Conservation (phyloP, 2,329 filamentous ascomycete genomes). For the Gaeumannomyces sp. region DNA sequence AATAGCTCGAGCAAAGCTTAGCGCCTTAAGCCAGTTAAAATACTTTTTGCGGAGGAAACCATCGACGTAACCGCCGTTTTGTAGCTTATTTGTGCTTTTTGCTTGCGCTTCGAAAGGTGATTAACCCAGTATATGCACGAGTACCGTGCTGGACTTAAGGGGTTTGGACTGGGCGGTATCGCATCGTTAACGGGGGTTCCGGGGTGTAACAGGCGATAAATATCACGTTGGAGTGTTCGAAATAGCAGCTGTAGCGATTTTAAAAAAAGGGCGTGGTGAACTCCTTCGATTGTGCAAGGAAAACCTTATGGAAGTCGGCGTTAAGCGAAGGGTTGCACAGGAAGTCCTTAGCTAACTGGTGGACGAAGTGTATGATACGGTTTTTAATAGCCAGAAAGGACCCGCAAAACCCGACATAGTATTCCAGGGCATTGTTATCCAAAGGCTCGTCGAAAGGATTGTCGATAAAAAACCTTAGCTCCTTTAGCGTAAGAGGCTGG, state of each 20-base stretch:
- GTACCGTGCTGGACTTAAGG: slow-evolving; percentile 23
- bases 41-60: no score
- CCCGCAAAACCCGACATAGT: slow-evolving; percentile 25
- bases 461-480: no score
- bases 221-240: slow-evolving; percentile 26
- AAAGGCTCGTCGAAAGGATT: no score
- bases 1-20: no score
- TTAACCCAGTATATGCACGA: slow-evolving; percentile 29
- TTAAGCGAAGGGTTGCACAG: background rate
- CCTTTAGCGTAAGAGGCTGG: no score
- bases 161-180: slow-evolving; percentile 19
- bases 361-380: slow-evolving; percentile 28
- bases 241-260: slow-evolving; percentile 28
- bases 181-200: slow-evolving; percentile 20
- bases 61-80: no score
- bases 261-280: slow-evolving; percentile 27
- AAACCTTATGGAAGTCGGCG: slow-evolving; percentile 21
- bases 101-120: slow-evolving; percentile 19
- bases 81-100: no score
- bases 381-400: slow-evolving; percentile 33
- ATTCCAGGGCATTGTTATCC: slow-evolving; percentile 2
- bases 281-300: slow-evolving; percentile 17
- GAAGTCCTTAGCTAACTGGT: slow-evolving; percentile 40
- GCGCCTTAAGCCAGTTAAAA: no score
- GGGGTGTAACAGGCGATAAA: slow-evolving; percentile 24